These are phyloP conservation scores for Flaveria ramosissima DNA, from an alignment of 129 eudicot genomes.

Conservation along the genomic window DNA sequence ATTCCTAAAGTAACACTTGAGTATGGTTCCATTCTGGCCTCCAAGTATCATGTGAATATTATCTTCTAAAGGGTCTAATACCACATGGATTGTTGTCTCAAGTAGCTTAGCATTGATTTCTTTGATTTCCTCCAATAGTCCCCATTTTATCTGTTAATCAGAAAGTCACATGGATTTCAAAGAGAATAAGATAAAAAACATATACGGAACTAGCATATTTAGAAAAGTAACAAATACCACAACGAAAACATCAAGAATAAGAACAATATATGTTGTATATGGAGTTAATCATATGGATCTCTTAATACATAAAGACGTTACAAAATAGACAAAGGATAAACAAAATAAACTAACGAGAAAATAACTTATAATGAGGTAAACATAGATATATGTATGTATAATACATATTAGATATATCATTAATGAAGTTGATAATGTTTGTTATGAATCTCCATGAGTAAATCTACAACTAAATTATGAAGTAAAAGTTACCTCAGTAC, in stretches of 20 bases:
- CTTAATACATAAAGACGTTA: too few relatives aligned
- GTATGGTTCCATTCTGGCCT: slow-evolving; percentile 29
- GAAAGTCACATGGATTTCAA: too few relatives aligned
- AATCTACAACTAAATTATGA: neutral
- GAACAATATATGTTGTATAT: too few relatives aligned
- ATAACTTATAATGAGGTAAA: too few relatives aligned
- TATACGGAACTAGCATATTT: too few relatives aligned
- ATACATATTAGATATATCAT: too few relatives aligned
- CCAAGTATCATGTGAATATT: neutral
- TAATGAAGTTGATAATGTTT: neutral
- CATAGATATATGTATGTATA: too few relatives aligned
- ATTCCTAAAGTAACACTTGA: slow-evolving; percentile 36
- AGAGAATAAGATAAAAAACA: too few relatives aligned
- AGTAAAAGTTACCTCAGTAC: slow-evolving; percentile 20
- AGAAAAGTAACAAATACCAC: neutral
- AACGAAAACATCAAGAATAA: neutral
- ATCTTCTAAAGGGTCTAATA: neutral
- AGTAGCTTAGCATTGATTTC: slow-evolving; percentile 34
- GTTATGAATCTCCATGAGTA: neutral
- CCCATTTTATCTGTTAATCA: slow-evolving; percentile 27
- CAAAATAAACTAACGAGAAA: too few relatives aligned
- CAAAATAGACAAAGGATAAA: too few relatives aligned
- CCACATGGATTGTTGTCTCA: slow-evolving; percentile 33
- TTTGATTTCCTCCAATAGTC: slow-evolving; percentile 37
- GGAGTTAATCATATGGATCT: too few relatives aligned